Evolutionary conservation across 2,329 filamentous ascomycete genomes (phyloP).

Genomic region (Apiospora marii): DNA sequence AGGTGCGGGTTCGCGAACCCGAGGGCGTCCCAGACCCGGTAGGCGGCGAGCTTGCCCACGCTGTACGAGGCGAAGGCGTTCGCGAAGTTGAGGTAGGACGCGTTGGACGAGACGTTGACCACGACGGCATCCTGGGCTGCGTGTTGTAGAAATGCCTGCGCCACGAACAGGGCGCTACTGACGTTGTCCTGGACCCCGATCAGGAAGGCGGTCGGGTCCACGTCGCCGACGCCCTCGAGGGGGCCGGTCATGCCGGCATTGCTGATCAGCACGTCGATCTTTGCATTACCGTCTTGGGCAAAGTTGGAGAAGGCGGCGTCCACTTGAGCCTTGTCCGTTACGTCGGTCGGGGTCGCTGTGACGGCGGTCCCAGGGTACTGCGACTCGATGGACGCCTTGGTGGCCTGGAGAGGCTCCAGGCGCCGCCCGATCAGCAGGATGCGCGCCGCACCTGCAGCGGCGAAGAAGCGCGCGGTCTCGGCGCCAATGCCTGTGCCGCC

Average conservation of each 20-base stretch:
- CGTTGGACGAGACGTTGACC: slow-evolving; percentile 46
- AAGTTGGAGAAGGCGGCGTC: slow-evolving; percentile 44
- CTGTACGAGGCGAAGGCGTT: slow-evolving; percentile 45
- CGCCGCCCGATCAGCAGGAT: slow-evolving; percentile 54
- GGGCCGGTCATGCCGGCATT: slow-evolving; percentile 45
- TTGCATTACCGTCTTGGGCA: slow-evolving; percentile 33
- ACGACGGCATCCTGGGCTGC: slow-evolving; percentile 40
- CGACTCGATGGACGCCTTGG: slow-evolving; percentile 45
- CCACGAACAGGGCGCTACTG: slow-evolving; percentile 41
- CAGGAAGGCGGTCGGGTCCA: slow-evolving; percentile 44
- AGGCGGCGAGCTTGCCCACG: slow-evolving; percentile 50
- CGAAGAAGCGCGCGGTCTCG: slow-evolving; percentile 51
- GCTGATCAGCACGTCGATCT: slow-evolving; percentile 50
- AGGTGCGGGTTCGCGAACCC: slow-evolving; percentile 49
- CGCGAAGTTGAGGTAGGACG: slow-evolving; percentile 43
- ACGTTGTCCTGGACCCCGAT: slow-evolving; percentile 45
- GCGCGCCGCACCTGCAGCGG: slow-evolving; percentile 50
- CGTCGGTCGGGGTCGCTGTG: slow-evolving; percentile 41
- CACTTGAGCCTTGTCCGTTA: slow-evolving; percentile 41
- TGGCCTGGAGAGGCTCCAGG: slow-evolving; percentile 43
- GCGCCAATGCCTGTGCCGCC: slow-evolving; percentile 54
- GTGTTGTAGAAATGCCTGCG: slow-evolving; percentile 45
- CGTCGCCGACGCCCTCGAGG: slow-evolving; percentile 37
- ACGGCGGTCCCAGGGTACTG: slow-evolving; percentile 46
- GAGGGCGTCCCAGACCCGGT: slow-evolving; percentile 52